Evolutionary conservation across 2,329 filamentous ascomycete genomes (phyloP), one percentile per base, ranked within the genome.

Genomic region (Lachnellula occidentalis): DNA sequence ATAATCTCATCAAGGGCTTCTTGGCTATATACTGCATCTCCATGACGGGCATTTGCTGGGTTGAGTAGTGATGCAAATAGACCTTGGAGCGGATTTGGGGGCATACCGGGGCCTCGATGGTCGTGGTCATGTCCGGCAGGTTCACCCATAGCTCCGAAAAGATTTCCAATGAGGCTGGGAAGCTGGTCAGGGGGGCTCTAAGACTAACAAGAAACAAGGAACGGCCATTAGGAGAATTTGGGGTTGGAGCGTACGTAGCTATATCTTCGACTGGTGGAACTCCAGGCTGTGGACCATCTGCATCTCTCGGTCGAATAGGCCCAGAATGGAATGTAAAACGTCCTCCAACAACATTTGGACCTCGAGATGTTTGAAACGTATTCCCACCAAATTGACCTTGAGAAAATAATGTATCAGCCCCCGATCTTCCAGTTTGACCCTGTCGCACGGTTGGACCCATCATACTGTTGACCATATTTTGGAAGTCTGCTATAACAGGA

Each of bases 1-100:
- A 99, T 87, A 60, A 97, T 89, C 34, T 87, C 83, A 68, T 99
- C 92, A 34, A 97, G 76, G 2, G 88, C 92, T 72, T 96, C 91
- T 71, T 97, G 90, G 0, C 88, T 87, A 69, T 92, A 95, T 1
- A 96, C 92, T 7, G 86, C 89, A 70, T 97, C 92, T 19, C 91
- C 89, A 55, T 81, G 77, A 15, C 75, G 71, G 7, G 73, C 77
- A 54, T 76, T 74, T n/a, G 72, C 72, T 14, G 80, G 78, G 51
- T 77, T 78, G 39, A 85, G 70, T 22, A 86, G 61, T 36, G 70
- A 68, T 7, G 72, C 73, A 17, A 86, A 70, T 5, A 86, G 71
- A n/a, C 79, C 76, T 34, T 77, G 76, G 4, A 85, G 27, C n/a
- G 43, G 66, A 34, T 73, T 73, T 15, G 66, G 61, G 14, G 67